Conservation (phyloP, 768 basidiomycete species). For the Brasilioporus rufonigricans region DNA sequence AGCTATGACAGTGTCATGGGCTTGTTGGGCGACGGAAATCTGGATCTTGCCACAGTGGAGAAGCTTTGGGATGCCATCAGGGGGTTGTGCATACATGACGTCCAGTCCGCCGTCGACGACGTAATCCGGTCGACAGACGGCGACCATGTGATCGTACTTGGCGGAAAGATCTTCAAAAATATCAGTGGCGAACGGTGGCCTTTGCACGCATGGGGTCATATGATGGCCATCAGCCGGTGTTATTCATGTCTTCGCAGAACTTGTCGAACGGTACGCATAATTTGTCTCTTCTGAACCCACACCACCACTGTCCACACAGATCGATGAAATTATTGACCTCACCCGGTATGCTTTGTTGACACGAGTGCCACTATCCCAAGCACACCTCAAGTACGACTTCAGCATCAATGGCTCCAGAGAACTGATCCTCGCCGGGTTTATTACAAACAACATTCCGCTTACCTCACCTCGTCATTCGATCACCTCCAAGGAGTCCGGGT, state of each 20-base stretch:
- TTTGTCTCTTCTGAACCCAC: background rate
- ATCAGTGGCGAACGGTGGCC: slow-evolving; percentile 29
- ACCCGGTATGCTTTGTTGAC: slow-evolving; percentile 29
- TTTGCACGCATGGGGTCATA: slow-evolving; percentile 37
- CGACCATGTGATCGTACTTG: slow-evolving; percentile 32
- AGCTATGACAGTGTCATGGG: slow-evolving; percentile 30
- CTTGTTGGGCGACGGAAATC: slow-evolving; percentile 28
- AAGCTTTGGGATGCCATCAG: slow-evolving; percentile 34
- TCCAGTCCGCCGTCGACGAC: slow-evolving; percentile 31
- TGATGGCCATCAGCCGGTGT: slow-evolving; percentile 29
- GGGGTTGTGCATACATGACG: slow-evolving; percentile 28
- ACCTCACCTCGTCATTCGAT: slow-evolving; percentile 25
- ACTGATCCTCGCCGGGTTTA: slow-evolving; percentile 32
- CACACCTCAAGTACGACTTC: slow-evolving; percentile 21
- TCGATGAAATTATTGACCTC: slow-evolving; percentile 31
- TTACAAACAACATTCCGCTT: slow-evolving; percentile 24
- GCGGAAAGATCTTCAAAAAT: slow-evolving; percentile 34
- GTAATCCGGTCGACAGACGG: slow-evolving; percentile 29
- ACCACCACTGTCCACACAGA: slow-evolving; percentile 11
- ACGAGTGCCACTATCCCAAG: background rate
- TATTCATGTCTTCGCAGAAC: slow-evolving; percentile 33
- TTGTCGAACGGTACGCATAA: slow-evolving; percentile 29
- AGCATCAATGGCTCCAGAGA: slow-evolving; percentile 24
- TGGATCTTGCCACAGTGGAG: slow-evolving; percentile 33
- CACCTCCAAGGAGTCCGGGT: slow-evolving; percentile 11